phyloP scores from a whole-genome alignment of 805 yeast genomes.

The Cyberlindnera bimundalis region DNA sequence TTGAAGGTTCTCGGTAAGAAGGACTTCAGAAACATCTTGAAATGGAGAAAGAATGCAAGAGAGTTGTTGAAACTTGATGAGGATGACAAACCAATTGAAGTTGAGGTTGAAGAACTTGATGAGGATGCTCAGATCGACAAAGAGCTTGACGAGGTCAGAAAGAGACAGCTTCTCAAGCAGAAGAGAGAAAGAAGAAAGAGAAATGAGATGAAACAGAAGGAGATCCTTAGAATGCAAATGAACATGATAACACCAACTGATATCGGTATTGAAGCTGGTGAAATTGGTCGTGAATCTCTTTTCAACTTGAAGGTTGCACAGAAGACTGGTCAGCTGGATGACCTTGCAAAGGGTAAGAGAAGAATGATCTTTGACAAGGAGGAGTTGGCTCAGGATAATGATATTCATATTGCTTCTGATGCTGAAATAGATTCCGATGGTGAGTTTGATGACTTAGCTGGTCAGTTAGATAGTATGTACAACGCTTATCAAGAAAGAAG shows the following conservation, averaged over 20 bases:
- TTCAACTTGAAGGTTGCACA: conserved; percentile 85
- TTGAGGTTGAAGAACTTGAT: conserved; percentile 66
- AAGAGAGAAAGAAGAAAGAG: conserved; percentile 81
- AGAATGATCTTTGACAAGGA: conserved; percentile 54
- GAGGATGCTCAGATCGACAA: conserved; percentile 90
- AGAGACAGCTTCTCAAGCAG: conserved; percentile 60
- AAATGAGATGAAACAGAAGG: conserved; percentile 84
- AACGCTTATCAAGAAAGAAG: conserved; percentile 59
- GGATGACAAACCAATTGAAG: conserved; percentile 39
- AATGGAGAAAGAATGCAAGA: conserved; percentile 88
- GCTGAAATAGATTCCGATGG: conserved; percentile 42
- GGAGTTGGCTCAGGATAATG: conserved; percentile 52
- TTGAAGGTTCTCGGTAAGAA: conserved; percentile 90
- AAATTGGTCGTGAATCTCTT: conserved; percentile 69
- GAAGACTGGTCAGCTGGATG: conserved; percentile 76
- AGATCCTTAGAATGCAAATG: conserved; percentile 89
- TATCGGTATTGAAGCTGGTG: conserved; percentile 90
- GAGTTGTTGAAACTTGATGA: conserved; percentile 64
- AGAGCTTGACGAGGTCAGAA: conserved; percentile 73
- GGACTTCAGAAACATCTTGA: conserved; percentile 80
- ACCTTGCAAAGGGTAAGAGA: conserved; percentile 74
- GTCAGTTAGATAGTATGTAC: conserved; percentile 82
- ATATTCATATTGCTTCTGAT: conserved; percentile 51
- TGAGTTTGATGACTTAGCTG: conserved; percentile 68
- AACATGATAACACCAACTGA: conserved; percentile 91